Base-by-base conservation (phyloP, 345 rosid species). In the Reutealis trisperma region DNA sequence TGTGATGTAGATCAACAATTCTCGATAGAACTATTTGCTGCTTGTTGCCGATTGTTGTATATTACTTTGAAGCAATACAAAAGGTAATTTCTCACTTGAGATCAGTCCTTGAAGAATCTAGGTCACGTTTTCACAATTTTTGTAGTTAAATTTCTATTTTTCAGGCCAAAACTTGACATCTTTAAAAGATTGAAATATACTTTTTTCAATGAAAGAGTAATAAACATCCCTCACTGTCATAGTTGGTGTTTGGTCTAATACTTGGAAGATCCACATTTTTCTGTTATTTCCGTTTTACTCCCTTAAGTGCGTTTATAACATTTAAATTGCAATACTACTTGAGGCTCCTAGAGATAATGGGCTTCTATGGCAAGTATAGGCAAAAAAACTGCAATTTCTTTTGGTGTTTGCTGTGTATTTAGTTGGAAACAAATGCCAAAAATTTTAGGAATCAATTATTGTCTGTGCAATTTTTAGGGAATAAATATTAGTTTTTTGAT, bases 11-110 rank as follows among this genome's bases (percentile, higher is more conserved):
- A 90, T 86, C 76, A 59, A 75, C 86, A 77, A 16, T 93, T 93
- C 87, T 84, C 92, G 3, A 63, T 85, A 75, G 84, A 80, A 63
- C 70, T 93, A 44, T 92, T 82, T 79, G 84, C 87, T 63, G 87
- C 94, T 37, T 93, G 92, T 81, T 93, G 98, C 83, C 89, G 87
- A 68, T 84, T 96, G 57, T 67, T 96, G 69, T 90, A 80, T 79
- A 89, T 97, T 5, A 85, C 88, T 82, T 76, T 96, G 83, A 96
- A 91, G 90, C 94, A 92, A 86, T 92, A 85, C 81, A 86, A 87
- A 82, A 88, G 94, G 99, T 93, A 79, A 78, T 37, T 63, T 44
- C 14, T 55, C 42, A 37, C 74, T 22, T 27, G 64, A 22, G 34
- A 65, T 75, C 44, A 8, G 60, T 69, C 42, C n/a, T 44, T 32